Conservation (phyloP, 2,329 filamentous ascomycete genomes). For the Aspergillus pseudotamarii region DNA sequence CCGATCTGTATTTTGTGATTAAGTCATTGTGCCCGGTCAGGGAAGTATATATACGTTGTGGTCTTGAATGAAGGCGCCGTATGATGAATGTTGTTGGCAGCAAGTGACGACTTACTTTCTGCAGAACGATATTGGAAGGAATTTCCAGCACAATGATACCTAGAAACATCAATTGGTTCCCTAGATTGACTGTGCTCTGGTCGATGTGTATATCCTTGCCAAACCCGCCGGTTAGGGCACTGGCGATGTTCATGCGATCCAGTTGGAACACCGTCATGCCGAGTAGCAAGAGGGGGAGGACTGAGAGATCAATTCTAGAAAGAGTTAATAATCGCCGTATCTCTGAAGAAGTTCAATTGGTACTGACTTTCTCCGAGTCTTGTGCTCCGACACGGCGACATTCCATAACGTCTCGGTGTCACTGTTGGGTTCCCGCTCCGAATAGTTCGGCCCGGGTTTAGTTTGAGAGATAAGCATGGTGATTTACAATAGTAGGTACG, state of each 20-base stretch:
- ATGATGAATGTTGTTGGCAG: not conserved
- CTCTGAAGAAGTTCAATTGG: too few species aligned
- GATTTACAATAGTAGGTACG: not conserved
- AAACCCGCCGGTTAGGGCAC: conserved; percentile 54
- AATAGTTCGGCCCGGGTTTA: not conserved
- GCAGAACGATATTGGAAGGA: conserved; percentile 51
- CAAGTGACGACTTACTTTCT: conserved; percentile 16
- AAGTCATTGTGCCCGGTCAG: not conserved
- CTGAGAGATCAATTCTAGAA: not conserved
- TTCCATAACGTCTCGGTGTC: not conserved
- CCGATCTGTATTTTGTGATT: conserved; percentile 36
- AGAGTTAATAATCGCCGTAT: too few species aligned
- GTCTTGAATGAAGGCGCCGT: accelerated
- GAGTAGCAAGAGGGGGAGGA: not conserved
- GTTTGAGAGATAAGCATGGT: not conserved
- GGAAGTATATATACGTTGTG: not conserved
- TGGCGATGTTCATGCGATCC: conserved; percentile 57
- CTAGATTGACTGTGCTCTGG: conserved; percentile 55
- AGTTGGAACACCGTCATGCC: conserved; percentile 51
- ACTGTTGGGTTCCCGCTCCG: not conserved
- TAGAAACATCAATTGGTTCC: conserved; percentile 58
- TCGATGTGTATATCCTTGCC: conserved; percentile 46
- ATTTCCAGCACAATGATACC: conserved; percentile 56
- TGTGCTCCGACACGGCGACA: not conserved
- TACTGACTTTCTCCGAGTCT: not conserved